A percentile compares a stretch with the other conserved stretches of the same genome.
Conservation (phyloP, 2,329 filamentous ascomycete species). For the Calonectria leucothoes region DNA sequence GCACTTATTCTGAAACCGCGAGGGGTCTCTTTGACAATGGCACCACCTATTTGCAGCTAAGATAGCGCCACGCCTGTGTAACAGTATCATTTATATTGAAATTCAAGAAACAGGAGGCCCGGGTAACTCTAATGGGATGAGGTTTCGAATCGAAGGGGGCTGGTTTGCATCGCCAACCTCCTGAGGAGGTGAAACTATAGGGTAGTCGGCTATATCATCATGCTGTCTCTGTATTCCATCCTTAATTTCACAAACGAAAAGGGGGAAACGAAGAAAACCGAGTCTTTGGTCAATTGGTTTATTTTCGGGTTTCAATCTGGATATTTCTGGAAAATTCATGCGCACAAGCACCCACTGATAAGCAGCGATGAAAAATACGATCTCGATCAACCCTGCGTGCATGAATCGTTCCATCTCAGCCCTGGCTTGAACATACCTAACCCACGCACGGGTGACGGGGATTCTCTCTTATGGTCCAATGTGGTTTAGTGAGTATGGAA, state of each 20-base stretch:
- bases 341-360: too few relatives aligned
- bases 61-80: not conserved
- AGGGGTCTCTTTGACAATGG: not conserved
- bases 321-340: not conserved
- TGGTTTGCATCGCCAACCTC: not conserved
- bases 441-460: not conserved
- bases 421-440: not conserved
- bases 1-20: not conserved
- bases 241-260: not conserved
- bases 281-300: not conserved
- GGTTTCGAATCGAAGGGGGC: not conserved
- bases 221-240: not conserved
- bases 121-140: not conserved
- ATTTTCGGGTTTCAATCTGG: not conserved
- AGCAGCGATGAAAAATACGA: not conserved
- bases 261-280: not conserved
- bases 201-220: not conserved
- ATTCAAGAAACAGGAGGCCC: not conserved
- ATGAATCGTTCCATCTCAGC: not conserved
- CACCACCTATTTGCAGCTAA: not conserved
- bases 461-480: not conserved
- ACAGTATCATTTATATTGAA: not conserved
- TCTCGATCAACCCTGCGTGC: not conserved
- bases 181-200: not conserved
- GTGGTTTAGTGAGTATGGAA: too few relatives aligned